Base-by-base conservation (phyloP, 306 rosid genomes). In the barrel medic (Medicago truncatula) region DNA sequence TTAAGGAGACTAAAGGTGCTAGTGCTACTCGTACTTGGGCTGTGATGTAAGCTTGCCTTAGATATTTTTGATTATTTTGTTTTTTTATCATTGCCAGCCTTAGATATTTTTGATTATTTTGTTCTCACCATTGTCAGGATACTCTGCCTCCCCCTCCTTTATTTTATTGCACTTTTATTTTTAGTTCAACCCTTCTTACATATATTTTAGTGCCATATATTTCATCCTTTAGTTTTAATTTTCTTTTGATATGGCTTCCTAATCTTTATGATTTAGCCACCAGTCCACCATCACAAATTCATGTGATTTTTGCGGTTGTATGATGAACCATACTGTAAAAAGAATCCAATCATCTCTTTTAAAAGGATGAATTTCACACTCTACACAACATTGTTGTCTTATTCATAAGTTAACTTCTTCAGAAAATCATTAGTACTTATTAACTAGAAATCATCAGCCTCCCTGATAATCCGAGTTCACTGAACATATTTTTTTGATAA, bases 1-100 rank as follows among this genome's bases (percentile, higher is more conserved):
- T 25, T n/a, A 77, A 62, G 10, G n/a, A 64, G 61, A 18, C 12
- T 0, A 71, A 49, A 21, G 28, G 20, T 72, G 61, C 3, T 5
- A 41, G 31, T 72, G 61, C 1, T 5, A 41, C 10, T 53, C 9
- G 6, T 47, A 18, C 56, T 46, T 60, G 15, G 17, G 36, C 44
- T 59, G 15, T 58, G 63, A 60, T 70, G 53, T 68, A 47, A 47
- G 53, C 58, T 62, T 63, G 52, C 15, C 9, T 28, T 39, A 9
- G 61, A 18, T 52, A 5, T 15, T 71, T 23, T 43, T 34, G 14
- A 17, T 57, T 13, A 23, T 67, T 70, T 59, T 20, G 41, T 70
- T 64, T n/a, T n/a, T n/a, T n/a, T n/a, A n/a, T n/a, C n/a, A n/a
- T n/a, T n/a, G n/a, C n/a, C n/a, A n/a, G 52, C 15, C 9, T 28